A percentile compares a stretch with the other conserved stretches of the same genome.
phyloP scores from a whole-genome alignment of 2,329 filamentous ascomycete genomes.

The Sclerotinia trifoliorum region DNA sequence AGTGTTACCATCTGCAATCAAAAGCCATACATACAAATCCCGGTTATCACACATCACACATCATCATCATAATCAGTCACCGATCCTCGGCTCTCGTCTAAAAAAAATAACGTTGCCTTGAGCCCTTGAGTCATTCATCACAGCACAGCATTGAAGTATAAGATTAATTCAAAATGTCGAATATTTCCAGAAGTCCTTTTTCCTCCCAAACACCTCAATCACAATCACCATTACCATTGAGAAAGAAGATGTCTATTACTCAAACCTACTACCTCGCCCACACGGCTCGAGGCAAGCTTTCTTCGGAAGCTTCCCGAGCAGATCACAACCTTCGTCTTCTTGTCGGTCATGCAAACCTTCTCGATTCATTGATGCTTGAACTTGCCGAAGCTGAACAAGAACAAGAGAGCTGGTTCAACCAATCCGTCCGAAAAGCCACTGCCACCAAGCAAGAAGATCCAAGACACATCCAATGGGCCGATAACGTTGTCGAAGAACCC shows the following conservation, averaged over 20 bases:
- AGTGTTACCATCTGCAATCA: background rate
- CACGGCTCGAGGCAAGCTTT: conserved; percentile 94
- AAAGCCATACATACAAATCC: conserved; percentile 8
- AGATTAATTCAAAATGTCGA: conserved; percentile 35
- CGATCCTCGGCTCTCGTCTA: conserved; percentile 34
- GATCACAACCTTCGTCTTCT: conserved; percentile 95
- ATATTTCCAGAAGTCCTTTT: conserved; percentile 31
- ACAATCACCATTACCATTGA: conserved; percentile 42
- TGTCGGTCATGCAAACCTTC: conserved; percentile 96
- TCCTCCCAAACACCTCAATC: conserved; percentile 24
- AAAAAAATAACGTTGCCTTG: conserved; percentile 30
- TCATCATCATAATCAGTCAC: conserved; percentile 25
- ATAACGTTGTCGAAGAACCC: conserved; percentile 69
- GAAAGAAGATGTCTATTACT: conserved; percentile 94
- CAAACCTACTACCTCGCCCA: conserved; percentile 98
- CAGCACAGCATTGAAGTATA: conserved; percentile 23
- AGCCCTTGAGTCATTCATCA: conserved; percentile 36
- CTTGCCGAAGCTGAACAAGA: conserved; percentile 92
- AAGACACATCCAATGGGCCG: conserved; percentile 83
- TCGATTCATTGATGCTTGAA: conserved; percentile 89
- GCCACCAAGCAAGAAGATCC: conserved; percentile 57
- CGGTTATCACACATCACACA: conserved; percentile 19
- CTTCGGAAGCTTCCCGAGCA: conserved; percentile 80
- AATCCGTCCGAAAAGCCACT: conserved; percentile 77
- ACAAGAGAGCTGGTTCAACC: conserved; percentile 98